phyloP scores from a whole-genome alignment of 305 asterid genomes.

The Lippia alba region DNA sequence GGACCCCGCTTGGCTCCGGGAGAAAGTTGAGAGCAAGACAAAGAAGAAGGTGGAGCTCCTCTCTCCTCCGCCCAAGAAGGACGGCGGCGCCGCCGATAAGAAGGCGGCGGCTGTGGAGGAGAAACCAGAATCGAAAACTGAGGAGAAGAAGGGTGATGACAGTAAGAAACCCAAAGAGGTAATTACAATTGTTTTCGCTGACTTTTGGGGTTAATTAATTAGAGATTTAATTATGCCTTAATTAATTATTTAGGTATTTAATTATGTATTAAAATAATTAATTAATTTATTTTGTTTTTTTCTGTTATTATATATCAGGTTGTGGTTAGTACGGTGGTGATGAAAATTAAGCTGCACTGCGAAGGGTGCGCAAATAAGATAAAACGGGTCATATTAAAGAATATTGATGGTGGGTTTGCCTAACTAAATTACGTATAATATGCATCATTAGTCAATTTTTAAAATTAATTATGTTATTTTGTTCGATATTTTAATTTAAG shows the following conservation, averaged over 20 bases:
- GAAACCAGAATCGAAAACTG: constrained; percentile 38
- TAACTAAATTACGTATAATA: neutral
- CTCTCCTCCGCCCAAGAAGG: constrained; percentile 77
- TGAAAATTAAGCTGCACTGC: constrained; percentile 75
- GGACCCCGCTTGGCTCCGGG: constrained; percentile 78
- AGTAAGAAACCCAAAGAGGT: constrained; percentile 63
- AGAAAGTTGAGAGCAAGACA: constrained; percentile 64
- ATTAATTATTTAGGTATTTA: neutral
- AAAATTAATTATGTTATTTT: neutral
- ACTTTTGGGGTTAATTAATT: neutral
- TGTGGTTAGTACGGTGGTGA: constrained; percentile 52
- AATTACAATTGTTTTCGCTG: neutral
- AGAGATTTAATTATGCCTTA: neutral
- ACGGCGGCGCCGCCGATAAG: constrained; percentile 44
- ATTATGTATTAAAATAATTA: constrained; percentile 23
- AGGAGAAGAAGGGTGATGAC: constrained; percentile 32
- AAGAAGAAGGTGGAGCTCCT: constrained; percentile 84
- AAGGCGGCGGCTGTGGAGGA: constrained; percentile 44
- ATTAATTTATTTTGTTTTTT: neutral
- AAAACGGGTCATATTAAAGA: constrained; percentile 55
- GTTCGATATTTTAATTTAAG: neutral
- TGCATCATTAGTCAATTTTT: neutral
- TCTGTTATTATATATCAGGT: constrained; percentile 41
- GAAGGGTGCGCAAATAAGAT: constrained; percentile 76
- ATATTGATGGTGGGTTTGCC: constrained; percentile 63